These are phyloP conservation scores for Kwoniella shandongensis DNA, from an alignment of 768 basidiomycete genomes.

Conservation along the genomic window DNA sequence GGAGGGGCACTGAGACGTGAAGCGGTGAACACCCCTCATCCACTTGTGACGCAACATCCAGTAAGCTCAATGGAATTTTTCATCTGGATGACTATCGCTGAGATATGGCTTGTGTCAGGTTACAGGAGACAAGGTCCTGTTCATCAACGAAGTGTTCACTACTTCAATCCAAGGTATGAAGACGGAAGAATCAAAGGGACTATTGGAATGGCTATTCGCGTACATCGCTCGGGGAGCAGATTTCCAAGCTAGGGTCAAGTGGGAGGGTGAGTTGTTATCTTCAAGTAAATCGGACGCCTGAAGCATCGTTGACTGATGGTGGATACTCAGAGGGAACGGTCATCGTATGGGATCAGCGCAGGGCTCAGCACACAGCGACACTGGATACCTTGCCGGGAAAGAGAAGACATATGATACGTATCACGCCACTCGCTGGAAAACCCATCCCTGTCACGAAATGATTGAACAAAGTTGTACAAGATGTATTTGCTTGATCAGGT, in stretches of 20 bases:
- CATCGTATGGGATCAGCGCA: slow-evolving; percentile 17
- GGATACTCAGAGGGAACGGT: slow-evolving; percentile 9
- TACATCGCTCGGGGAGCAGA: slow-evolving; percentile 9
- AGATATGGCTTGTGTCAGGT: no score
- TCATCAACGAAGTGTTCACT: slow-evolving; percentile 15
- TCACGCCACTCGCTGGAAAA: slow-evolving; percentile 7
- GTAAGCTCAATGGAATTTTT: neutral
- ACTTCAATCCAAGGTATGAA: slow-evolving; percentile 10
- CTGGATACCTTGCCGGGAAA: slow-evolving; percentile 10
- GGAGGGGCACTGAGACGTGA: slow-evolving; percentile 8
- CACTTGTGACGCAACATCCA: slow-evolving; percentile 14
- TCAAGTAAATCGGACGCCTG: no score
- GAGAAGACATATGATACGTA: slow-evolving; percentile 14
- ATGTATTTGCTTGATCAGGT: no score
- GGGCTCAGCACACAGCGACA: slow-evolving; percentile 12
- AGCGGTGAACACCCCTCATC: slow-evolving; percentile 10
- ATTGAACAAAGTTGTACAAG: no score
- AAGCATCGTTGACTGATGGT: neutral
- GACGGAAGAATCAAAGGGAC: slow-evolving; percentile 14
- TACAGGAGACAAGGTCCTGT: slow-evolving; percentile 12
- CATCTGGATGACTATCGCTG: neutral
- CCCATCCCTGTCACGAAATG: slow-evolving; percentile 7
- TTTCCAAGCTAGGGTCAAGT: slow-evolving; percentile 15
- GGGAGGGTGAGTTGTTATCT: slow-evolving; percentile 13
- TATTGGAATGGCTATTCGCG: slow-evolving; percentile 14